Evolutionary conservation across 2,329 filamentous ascomycete species (phyloP).

Genomic region (Fusarium napiforme): DNA sequence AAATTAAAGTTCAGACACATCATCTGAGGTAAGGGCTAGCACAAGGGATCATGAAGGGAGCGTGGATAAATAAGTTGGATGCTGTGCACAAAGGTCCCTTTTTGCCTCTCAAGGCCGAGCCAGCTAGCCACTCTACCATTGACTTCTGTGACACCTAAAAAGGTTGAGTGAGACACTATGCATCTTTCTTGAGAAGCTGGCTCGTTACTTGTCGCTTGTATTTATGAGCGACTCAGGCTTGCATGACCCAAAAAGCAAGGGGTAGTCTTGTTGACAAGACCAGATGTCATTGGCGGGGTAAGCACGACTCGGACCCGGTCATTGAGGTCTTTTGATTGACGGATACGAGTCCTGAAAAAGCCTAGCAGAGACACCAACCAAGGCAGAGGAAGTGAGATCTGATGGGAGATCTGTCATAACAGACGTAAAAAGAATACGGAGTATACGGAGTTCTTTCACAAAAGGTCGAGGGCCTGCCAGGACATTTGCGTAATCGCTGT

Average conservation of each 20-base stretch:
- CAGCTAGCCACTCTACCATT: constrained; percentile 2
- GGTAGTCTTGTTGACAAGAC: constrained; percentile 19
- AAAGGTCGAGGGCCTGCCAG: neutral
- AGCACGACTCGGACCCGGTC: constrained; percentile 14
- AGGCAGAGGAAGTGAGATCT: constrained; percentile 37
- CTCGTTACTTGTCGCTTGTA: constrained; percentile 4
- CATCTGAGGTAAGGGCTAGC: constrained; percentile 17
- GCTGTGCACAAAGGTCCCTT: constrained; percentile 20
- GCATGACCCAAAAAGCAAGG: constrained; percentile 41
- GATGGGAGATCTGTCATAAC: constrained; percentile 24
- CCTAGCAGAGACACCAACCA: constrained; percentile 20
- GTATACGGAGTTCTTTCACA: neutral
- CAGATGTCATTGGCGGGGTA: constrained; percentile 30
- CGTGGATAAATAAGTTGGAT: constrained; percentile 4
- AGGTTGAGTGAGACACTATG: constrained; percentile 32
- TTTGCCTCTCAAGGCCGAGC: constrained; percentile 17
- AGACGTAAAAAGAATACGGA: neutral
- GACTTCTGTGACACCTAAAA: neutral
- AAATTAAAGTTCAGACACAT: neutral
- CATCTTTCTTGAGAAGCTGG: constrained; percentile 7
- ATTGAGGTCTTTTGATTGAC: constrained; percentile 19
- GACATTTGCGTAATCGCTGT: neutral
- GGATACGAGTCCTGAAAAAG: constrained; percentile 12
- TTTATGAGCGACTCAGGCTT: constrained; percentile 22
- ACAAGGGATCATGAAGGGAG: constrained; percentile 21